Base-by-base conservation (phyloP, 176 grass and related monocot species). In the Zoysia pacifica region DNA sequence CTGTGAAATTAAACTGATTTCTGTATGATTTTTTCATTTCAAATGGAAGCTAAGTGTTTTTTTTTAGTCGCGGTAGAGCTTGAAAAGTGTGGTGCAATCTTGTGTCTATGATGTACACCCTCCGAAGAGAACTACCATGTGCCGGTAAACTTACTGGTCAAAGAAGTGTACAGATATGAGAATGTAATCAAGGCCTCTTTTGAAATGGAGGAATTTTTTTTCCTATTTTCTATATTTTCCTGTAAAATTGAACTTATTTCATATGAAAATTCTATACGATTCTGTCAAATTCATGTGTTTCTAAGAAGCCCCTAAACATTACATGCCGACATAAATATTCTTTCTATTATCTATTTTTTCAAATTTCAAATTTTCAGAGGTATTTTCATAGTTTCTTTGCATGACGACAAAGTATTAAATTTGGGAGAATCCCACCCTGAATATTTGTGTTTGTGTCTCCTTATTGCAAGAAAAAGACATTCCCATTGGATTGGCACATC, bases 371-470 rank as follows among this genome's bases (percentile, higher is more conserved):
- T 50, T 63, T 62, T 51, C 13, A 18, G 19, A 79, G 20, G 69
- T 3, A 67, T 28, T 58, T 18, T 15, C 75, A 74, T 54, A 6
- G 52, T 84, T 69, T 58, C 2, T 61, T 0, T 36, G 13, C 42
- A 66, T 10, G 19, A 53, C 74, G 46, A 45, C 62, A 70, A 69
- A 61, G 28, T 13, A 64, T 14, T 56, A 5, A 59, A 9, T 35
- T 86, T 71, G 15, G 41, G 35, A 72, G 70, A 80, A 75, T 84
- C 70, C 51, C 20, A 70, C 69, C 67, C 62, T 52, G 74, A 69
- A 68, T n/a, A 46, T 59, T 73, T 68, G 5, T 12, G 60, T 72
- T 78, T 48, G 16, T 72, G 49, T 72, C 79, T 5, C 50, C 42
- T 82, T 70, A 45, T 66, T 78, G 66, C 53, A 75, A 62, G 18